phyloP scores from a whole-genome alignment of 176 grass and related monocot species.

The Eragrostis curvula region DNA sequence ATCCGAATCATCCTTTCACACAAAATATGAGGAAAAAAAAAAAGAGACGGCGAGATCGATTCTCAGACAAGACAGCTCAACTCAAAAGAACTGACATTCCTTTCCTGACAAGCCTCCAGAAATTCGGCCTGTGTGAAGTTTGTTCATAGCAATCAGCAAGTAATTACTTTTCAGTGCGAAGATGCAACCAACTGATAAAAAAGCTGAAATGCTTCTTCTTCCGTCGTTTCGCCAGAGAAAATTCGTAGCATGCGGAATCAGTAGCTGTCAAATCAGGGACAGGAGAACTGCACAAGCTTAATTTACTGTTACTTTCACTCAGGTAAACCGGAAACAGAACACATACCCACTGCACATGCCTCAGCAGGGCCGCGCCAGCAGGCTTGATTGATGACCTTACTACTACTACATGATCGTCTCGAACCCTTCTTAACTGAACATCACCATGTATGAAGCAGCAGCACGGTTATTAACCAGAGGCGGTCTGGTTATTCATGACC shows the following conservation, averaged over 20 bases:
- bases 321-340: background rate
- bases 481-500: background rate
- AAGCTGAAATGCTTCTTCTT: background rate
- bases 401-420: too few relatives aligned
- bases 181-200: background rate
- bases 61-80: conserved; percentile 41
- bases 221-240: background rate
- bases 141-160: background rate
- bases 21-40: background rate
- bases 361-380: background rate
- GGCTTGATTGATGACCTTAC: too few relatives aligned
- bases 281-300: background rate
- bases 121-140: background rate
- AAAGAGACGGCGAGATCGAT: background rate
- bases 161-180: background rate
- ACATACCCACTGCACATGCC: conserved; percentile 12
- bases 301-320: background rate
- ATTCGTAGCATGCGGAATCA: background rate
- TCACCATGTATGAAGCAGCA: too few relatives aligned
- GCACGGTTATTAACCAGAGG: background rate
- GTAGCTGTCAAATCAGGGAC: background rate
- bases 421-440: too few relatives aligned
- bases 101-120: conserved; percentile 24
- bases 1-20: background rate
- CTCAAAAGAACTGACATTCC: conserved; percentile 32